Evolutionary conservation across 2,329 filamentous ascomycete species (phyloP), one percentile per base, ranked within the genome.

Genomic region (Fusarium humuli): DNA sequence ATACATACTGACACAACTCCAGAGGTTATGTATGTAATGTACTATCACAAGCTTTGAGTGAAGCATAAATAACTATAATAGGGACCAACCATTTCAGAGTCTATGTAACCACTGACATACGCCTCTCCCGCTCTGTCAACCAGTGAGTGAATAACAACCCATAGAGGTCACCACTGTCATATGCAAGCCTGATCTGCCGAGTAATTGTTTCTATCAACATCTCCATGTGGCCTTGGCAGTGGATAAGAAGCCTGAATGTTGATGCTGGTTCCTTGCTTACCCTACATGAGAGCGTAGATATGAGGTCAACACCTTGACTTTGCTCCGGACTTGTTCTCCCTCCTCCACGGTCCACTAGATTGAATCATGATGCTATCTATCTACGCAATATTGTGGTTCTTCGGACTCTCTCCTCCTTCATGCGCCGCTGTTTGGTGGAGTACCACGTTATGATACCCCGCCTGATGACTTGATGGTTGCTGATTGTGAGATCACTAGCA

Each of bases 201-300:
- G 49, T 57, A 40, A 46, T n/a, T 40, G 22, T 53, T 32, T 41
- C 48, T 55, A 32, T 34, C 25, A 14, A 20, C 29, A 34, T 44
- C 32, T 73, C 71, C 73, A 75, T 73, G 72, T 75, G 71, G 73
- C 60, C 64, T 42, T 59, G 53, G 66, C 61, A 74, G 65, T 75
- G 73, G 73, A 64, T 37, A 54, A 49, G 27, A 65, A 69, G 47
- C 37, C 30, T 25, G 22, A 29, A 47, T 29, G 12, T n/a, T 29
- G 18, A 47, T 47, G 25, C 27, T n/a, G 23, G 45, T 47, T 25
- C 45, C 45, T 47, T 52, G 49, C 49, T 37, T 54, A 64, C 53
- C 47, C 58, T 57, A 63, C 32, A 47, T 16, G 20, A n/a, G 18
- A 48, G 7, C 11, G 22, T 32, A 37, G 29, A 64, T 25, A 46